Conservation (phyloP, 2,329 filamentous ascomycete genomes). For the Colletotrichum cuscutae region DNA sequence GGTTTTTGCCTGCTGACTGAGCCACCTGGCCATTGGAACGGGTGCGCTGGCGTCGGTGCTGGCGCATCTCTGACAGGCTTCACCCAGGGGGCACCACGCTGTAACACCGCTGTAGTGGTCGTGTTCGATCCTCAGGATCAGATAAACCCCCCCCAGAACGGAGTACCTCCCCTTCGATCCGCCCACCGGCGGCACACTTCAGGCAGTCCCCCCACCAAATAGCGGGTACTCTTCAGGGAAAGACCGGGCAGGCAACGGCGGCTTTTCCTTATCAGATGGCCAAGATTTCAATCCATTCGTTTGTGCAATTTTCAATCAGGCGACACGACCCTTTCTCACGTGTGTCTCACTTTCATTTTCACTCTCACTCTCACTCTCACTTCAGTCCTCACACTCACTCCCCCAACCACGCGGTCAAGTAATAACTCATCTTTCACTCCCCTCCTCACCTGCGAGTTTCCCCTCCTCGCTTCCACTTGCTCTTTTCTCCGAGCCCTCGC, state of each 20-base stretch:
- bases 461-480: not conserved
- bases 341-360: slow-evolving; percentile 5
- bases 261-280: slow-evolving; percentile 34
- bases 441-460: not conserved
- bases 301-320: slow-evolving; percentile 21
- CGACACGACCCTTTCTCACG: slow-evolving; percentile 19
- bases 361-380: not conserved
- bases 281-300: not conserved
- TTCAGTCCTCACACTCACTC: not conserved
- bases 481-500: not conserved
- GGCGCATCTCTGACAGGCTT: not conserved
- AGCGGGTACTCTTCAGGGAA: not conserved
- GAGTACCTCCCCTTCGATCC: not conserved
- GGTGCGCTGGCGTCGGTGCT: not conserved
- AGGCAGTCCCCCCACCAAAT: not conserved
- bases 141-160: not conserved
- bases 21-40: not conserved
- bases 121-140: not conserved
- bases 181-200: not conserved
- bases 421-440: not conserved
- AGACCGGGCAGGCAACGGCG: not conserved
- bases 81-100: not conserved
- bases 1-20: not conserved
- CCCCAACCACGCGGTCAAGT: too few relatives aligned
- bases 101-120: not conserved